Evolutionary conservation across 106 monocot genomes (phyloP), one percentile per base, ranked within the genome.

Genomic region (Cymbidium sinense): DNA sequence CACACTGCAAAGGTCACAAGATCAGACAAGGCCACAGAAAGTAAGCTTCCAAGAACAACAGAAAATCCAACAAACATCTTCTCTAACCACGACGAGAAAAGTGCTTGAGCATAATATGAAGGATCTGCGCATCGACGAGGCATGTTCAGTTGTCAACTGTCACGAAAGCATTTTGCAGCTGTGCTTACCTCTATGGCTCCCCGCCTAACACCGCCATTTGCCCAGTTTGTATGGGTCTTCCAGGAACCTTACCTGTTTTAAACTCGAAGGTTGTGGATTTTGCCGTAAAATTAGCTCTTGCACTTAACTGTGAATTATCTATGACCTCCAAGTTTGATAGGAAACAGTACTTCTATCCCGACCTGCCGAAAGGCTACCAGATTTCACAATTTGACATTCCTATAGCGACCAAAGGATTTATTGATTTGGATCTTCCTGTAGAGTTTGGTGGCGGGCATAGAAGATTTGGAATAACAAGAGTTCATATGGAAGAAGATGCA

Each of bases 401-500:
- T 0, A 98, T 94, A 70, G 93, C 91, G 19, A 81, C 74, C 20
- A 77, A 73, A 74, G 96, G 96, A 1, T 92, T 84, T 73, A 37
- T 94, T 77, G 91, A 94, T 81, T 62, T 98, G 34, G 96, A 98
- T 79, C 86, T 94, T 70, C 96, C 94, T 6, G 69, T 94, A 64
- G 96, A 98, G 73, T 94, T 92, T 82, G 96, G 96, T 25, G 96
- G 96, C 28, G 96, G 92, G 20, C 96, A 92, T 74, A 83, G 85
- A 79, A 89, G 84, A 73, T 98, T 98, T 82, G 96, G 94, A 20
- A 90, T 98, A 61, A 98, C 96, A 1, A 86, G 96, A 77, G 91
- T 98, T 64, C 96, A 98, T 71, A 94, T 98, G 91, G 96, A 98
- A 78, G 96, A 98, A 85, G 96, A 98, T 87, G 96, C 96, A 25